A percentile compares a stretch with the other conserved stretches of the same genome.
phyloP scores from a whole-genome alignment of 805 yeast species.

The Ogataea thermomethanolica region DNA sequence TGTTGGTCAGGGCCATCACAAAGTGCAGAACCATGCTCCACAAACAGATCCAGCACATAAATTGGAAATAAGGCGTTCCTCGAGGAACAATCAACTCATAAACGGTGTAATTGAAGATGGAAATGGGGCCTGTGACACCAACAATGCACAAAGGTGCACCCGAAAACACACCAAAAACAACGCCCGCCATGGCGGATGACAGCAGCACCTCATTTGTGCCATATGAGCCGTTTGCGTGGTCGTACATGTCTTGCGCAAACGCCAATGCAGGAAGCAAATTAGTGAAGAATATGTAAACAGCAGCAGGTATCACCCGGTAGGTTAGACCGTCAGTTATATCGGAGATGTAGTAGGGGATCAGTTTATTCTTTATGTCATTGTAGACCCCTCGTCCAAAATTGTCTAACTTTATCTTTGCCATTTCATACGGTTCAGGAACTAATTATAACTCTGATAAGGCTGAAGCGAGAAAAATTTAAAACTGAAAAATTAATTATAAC shows the following conservation, averaged over 20 bases:
- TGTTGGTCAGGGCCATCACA: slow-evolving; percentile 63
- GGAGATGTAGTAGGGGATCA: slow-evolving; percentile 61
- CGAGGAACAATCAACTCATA: slow-evolving; percentile 61
- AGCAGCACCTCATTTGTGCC: slow-evolving; percentile 89
- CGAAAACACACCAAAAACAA: slow-evolving; percentile 76
- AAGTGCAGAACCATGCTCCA: slow-evolving; percentile 89
- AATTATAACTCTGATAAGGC: neutral
- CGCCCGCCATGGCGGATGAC: slow-evolving; percentile 83
- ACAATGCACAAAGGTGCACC: slow-evolving; percentile 95
- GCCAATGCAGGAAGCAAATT: slow-evolving; percentile 91
- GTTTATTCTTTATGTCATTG: slow-evolving; percentile 46
- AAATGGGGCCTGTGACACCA: slow-evolving; percentile 95
- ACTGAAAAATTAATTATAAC: neutral
- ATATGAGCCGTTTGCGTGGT: slow-evolving; percentile 78
- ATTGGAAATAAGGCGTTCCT: slow-evolving; percentile 65
- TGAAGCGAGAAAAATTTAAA: slow-evolving; percentile 1
- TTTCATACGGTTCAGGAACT: no score
- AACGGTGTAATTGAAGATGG: slow-evolving; percentile 89
- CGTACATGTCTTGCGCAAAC: slow-evolving; percentile 96
- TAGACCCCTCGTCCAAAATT: slow-evolving; percentile 47
- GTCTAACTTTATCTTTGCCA: neutral
- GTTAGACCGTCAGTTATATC: slow-evolving; percentile 84
- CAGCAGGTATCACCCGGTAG: slow-evolving; percentile 85
- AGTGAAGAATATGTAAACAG: slow-evolving; percentile 81
- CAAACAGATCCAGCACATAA: slow-evolving; percentile 93